phyloP scores from a whole-genome alignment of 129 eudicot genomes.

The Chrysanthemum lavandulifolium region DNA sequence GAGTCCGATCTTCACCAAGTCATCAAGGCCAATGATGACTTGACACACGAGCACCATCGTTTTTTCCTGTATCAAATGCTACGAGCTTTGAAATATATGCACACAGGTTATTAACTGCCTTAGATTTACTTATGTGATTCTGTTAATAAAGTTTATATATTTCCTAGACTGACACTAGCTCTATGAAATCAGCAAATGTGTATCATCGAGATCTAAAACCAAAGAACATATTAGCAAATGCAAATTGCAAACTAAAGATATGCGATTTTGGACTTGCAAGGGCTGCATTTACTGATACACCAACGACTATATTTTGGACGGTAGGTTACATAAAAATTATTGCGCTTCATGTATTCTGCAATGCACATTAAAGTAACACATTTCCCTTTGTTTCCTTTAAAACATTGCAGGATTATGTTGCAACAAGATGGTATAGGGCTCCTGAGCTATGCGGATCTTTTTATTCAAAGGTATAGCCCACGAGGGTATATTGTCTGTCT shows the following conservation, averaged over 20 bases:
- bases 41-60: conserved; percentile 84
- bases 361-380: conserved; percentile 8
- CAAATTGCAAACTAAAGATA: conserved; percentile 89
- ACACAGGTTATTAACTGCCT: conserved; percentile 52
- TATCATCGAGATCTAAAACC: conserved; percentile 93
- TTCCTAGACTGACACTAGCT: conserved; percentile 6
- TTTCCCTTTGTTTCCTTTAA: neutral
- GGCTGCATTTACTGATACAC: conserved; percentile 83
- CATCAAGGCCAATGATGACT: conserved; percentile 89
- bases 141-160: neutral
- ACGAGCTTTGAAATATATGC: conserved; percentile 84
- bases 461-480: conserved; percentile 66
- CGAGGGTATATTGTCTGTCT: neutral
- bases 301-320: conserved; percentile 91
- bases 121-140: neutral
- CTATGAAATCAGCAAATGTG: conserved; percentile 69
- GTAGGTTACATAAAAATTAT: conserved; percentile 30
- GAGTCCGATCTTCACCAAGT: conserved; percentile 96
- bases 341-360: conserved; percentile 5
- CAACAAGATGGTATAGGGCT: conserved; percentile 94
- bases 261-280: conserved; percentile 93
- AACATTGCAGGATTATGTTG: conserved; percentile 81
- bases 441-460: conserved; percentile 93
- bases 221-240: conserved; percentile 88
- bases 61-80: conserved; percentile 86